Evolutionary conservation across 306 rosid genomes (phyloP).

Genomic region (Cicer cuneatum): DNA sequence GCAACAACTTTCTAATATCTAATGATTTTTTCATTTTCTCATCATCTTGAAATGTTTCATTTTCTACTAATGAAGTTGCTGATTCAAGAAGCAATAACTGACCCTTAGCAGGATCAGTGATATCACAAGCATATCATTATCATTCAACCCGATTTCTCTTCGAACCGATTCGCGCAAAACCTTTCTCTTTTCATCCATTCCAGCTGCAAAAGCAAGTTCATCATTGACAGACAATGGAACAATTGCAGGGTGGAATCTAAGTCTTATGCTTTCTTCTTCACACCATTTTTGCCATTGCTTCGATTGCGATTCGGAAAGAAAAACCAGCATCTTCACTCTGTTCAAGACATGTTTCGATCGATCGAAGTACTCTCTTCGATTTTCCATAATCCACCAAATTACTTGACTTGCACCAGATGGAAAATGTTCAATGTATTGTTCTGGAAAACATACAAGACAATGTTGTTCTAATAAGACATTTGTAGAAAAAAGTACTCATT

Average conservation of each 20-base stretch:
- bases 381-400: conserved; percentile 99
- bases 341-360: conserved; percentile 71
- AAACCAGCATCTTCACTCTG: conserved; percentile 70
- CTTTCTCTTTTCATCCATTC: conserved; percentile 68
- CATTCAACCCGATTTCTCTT: conserved; percentile 76
- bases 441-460: conserved; percentile 51
- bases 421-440: conserved; percentile 73
- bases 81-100: conserved; percentile 83
- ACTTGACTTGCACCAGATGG: conserved; percentile 84
- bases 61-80: conserved; percentile 54
- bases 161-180: conserved; percentile 68
- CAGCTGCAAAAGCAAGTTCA: conserved; percentile 84
- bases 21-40: conserved; percentile 45
- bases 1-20: conserved; percentile 58
- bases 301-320: conserved; percentile 80
- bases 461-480: not conserved
- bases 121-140: conserved; percentile 78
- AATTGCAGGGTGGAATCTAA: conserved; percentile 67
- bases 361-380: conserved; percentile 82
- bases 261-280: conserved; percentile 70
- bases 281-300: conserved; percentile 85
- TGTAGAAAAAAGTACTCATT: conserved; percentile 10
- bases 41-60: conserved; percentile 44
- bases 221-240: conserved; percentile 85
- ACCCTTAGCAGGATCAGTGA: conserved; percentile 91